Evolutionary conservation across 2,329 filamentous ascomycete genomes (phyloP), one percentile per base, ranked within the genome.

Genomic region (Alternaria ventricosa): DNA sequence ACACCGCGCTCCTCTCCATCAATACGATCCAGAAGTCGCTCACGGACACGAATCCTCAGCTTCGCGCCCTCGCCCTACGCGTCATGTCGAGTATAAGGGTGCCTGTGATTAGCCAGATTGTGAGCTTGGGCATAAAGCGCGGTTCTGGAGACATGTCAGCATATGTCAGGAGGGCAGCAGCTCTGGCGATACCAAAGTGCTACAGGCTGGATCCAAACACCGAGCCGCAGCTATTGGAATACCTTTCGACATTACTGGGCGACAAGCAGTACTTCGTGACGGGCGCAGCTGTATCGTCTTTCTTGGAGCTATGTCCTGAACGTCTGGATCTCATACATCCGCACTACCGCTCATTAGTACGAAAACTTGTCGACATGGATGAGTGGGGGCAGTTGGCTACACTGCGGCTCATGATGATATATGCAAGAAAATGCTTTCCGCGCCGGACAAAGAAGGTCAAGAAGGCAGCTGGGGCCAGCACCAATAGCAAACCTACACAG

Each of bases 11-110:
- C 41, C 87, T 99, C 47, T 97, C 94, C 63, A 97, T 99, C 87
- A 99, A 99, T 82, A 97, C 96, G 7, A 98, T 99, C 72, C 96
- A 99, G 78, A 98, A 97, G 82, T 97, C 95, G 10, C 88, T 99
- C 62, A 97, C 94, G 23, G 96, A 99, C 81, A 86, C 90, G 61
- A 97, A 94, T 78, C 93, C 96, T 1, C 92, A 97, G 76, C 89
- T 97, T 20, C 90, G 96, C 70, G 93, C 95, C 22, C 90, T 99
- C 74, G 96, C 96, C 0, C 86, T 99, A 66, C 93, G 94, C 67
- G 97, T 96, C 69, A 99, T 99, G 95, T 96, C 94, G 0, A 94
- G 93, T 12, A 98, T 99, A 67, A 88, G 92, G n/a, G 95, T 99
- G 1, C 95, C 96, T 0, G 94, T 97, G 55, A 99, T 99, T 80